A percentile compares a stretch with the other conserved stretches of the same genome.
phyloP scores from a whole-genome alignment of 371 early-diverging fungal species.

The Mortierella sp. region DNA sequence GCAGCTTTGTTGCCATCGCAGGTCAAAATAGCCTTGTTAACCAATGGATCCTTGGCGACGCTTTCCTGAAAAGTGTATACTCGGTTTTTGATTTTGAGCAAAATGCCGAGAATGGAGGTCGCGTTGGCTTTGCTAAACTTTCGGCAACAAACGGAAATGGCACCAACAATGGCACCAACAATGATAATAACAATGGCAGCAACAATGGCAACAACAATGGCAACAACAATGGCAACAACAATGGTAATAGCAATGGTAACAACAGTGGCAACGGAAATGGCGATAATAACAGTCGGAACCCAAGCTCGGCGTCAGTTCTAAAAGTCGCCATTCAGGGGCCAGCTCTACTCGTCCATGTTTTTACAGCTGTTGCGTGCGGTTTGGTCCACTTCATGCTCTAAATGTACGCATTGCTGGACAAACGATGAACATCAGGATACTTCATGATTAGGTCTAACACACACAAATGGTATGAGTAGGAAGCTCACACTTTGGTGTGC shows the following conservation, averaged over 20 bases:
- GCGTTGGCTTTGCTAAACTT: conserved; percentile 13
- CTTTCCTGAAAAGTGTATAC: conserved; percentile 7
- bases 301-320: too few species aligned
- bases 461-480: too few species aligned
- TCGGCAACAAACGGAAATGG: background rate
- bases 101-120: conserved; percentile 8
- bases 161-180: background rate
- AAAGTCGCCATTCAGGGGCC: too few species aligned
- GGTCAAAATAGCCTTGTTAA: background rate
- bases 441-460: too few species aligned
- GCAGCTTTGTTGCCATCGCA: background rate
- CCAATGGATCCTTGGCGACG: conserved; percentile 4
- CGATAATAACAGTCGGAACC: too few species aligned
- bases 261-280: background rate
- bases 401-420: too few species aligned
- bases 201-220: background rate
- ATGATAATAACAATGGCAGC: background rate
- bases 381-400: too few species aligned
- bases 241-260: background rate
- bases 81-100: background rate
- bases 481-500: too few species aligned
- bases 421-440: too few species aligned
- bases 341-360: too few species aligned
- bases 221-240: background rate
- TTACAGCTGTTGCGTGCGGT: too few species aligned